Base-by-base conservation (phyloP, 1,139 yeast genomes). In the Candida dubliniensis region DNA sequence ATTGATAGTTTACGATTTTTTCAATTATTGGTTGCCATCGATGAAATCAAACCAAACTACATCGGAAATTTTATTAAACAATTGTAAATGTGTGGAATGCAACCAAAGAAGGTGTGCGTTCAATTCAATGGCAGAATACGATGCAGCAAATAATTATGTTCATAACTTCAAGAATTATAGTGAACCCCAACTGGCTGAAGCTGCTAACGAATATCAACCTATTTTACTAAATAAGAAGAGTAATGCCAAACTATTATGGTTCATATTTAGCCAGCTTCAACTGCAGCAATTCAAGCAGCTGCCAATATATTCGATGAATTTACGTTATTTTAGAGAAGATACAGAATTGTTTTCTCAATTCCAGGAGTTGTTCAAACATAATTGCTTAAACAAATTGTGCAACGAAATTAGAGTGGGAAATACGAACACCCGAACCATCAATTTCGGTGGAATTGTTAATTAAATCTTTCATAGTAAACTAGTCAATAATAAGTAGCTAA, bases 11-110 rank as follows among this genome's bases (percentile, higher is more conserved):
- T 49, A 45, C 18, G 54, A 50, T 44, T 50, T 49, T 34, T 50
- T 49, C 30, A 50, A 50, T 31, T 50, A 51, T 44, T 48, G 52
- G 54, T 31, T 49, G 4, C 50, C 52, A 11, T 35, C 52, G 15
- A 41, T 48, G 26, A 31, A 34, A 18, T 36, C 40, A 9, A 42
- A 42, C 26, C 37, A 42, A 27, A 33, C 47, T 23, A 29, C 40
- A 13, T 32, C 25, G 6, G 40, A 46, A 26, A 31, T 33, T 12
- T 32, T 48, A 23, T 36, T 50, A 11, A 50, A 47, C 35, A 40
- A 43, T 8, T 51, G 55, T 40, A 13, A 33, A 18, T 51, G 55
- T 37, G 7, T 9, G 8, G 36, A 44, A 14, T 51, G 55, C 38
- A 18, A 38, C n/a, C 2, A 23, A 8, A 13, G 31, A 1, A 46